Percentiles rank a stretch among this genome's conserved stretches.
These are phyloP conservation scores for Cercospora canescens DNA, from an alignment of 2,329 filamentous ascomycete genomes.

Conservation along the genomic window DNA sequence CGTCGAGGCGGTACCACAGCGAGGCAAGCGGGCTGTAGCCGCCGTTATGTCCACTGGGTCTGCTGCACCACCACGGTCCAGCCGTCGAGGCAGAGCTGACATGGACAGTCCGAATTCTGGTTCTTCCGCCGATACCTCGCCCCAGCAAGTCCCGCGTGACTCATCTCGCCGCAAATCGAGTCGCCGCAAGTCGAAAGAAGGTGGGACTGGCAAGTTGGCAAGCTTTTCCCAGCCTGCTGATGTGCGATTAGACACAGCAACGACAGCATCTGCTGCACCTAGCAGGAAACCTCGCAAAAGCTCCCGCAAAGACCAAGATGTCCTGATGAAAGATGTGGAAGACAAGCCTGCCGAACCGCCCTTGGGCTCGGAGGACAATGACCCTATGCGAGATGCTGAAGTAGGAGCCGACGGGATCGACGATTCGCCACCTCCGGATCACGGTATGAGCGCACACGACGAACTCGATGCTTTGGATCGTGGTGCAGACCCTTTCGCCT, in stretches of 20 bases:
- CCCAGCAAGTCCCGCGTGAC: conserved; percentile 56
- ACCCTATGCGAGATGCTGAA: conserved; percentile 54
- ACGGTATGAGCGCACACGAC: conserved; percentile 43
- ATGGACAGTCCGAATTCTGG: conserved; percentile 60
- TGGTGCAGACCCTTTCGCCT: conserved; percentile 62
- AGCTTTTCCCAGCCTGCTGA: background rate
- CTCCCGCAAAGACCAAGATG: conserved; percentile 36
- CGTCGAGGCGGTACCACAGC: conserved; percentile 52
- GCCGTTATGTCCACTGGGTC: conserved; percentile 76
- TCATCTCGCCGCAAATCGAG: conserved; percentile 72
- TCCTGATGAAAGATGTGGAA: conserved; percentile 36
- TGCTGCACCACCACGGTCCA: conserved; percentile 30
- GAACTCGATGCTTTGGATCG: conserved; percentile 51
- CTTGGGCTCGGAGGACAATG: conserved; percentile 39
- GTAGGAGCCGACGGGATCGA: conserved; percentile 46
- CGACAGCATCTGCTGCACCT: conserved; percentile 28
- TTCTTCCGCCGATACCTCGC: conserved; percentile 62
- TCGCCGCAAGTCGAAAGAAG: conserved; percentile 66
- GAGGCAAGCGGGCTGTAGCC: conserved; percentile 49
- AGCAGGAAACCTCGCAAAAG: conserved; percentile 36
- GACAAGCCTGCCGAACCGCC: conserved; percentile 36
- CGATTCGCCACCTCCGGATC: conserved; percentile 56
- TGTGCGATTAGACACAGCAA: conserved; percentile 27
- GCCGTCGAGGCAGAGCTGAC: conserved; percentile 24
- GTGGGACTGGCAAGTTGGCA: conserved; percentile 34